Evolutionary conservation across 768 basidiomycete genomes (phyloP).

Genomic region (Dictyophora rubrovolvata): DNA sequence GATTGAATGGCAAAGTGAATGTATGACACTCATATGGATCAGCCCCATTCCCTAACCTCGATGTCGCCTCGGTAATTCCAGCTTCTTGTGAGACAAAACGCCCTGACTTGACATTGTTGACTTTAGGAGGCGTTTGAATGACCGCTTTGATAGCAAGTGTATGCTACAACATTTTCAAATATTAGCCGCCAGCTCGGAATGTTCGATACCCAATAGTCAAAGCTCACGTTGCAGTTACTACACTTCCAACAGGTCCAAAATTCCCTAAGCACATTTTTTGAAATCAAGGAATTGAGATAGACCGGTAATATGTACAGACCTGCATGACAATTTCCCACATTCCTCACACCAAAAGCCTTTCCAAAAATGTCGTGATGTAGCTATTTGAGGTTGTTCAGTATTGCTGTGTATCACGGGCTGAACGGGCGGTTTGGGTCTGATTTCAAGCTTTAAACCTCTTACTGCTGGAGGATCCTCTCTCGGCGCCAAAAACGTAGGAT

Average conservation of each 20-base stretch:
- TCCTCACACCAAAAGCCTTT: constrained; percentile 56
- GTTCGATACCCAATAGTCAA: no score
- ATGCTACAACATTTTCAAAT: background rate
- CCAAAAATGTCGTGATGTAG: constrained; percentile 9
- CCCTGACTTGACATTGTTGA: background rate
- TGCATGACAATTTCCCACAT: constrained; percentile 67
- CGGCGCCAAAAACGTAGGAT: constrained; percentile 1
- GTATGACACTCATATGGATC: background rate
- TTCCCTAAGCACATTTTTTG: constrained; percentile 31
- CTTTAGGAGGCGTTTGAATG: background rate
- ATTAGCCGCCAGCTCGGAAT: background rate
- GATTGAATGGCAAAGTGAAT: background rate
- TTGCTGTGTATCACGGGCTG: background rate
- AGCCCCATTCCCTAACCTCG: background rate
- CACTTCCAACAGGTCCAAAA: constrained; percentile 76
- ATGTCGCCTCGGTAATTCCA: background rate
- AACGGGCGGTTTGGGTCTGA: background rate
- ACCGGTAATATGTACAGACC: constrained; percentile 31
- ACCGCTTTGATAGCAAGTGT: background rate
- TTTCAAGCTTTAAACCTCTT: background rate
- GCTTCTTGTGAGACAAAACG: background rate
- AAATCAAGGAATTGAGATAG: background rate
- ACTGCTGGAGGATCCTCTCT: background rate
- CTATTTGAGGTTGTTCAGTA: background rate
- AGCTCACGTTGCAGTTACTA: constrained; percentile 41